Evolutionary conservation across 306 rosid species (phyloP).

Genomic region (Inga leiocalycina): DNA sequence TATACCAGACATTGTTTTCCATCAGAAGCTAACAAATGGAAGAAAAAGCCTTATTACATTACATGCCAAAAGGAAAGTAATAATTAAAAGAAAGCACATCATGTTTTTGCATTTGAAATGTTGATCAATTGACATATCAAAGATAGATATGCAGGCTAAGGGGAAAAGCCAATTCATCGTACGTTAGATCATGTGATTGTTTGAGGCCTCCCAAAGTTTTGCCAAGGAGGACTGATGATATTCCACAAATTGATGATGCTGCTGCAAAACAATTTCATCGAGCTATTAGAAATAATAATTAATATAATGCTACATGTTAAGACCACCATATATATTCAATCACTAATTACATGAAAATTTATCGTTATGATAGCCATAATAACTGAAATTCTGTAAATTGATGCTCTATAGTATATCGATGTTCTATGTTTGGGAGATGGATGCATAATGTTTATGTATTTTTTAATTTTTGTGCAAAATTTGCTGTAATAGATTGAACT

Average conservation of each 20-base stretch:
- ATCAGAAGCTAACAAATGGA: conserved; percentile 26
- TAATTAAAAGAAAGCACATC: conserved; percentile 36
- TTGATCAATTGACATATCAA: conserved; percentile 35
- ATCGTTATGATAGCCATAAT: background rate
- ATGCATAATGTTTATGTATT: background rate
- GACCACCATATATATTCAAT: background rate
- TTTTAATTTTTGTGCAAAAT: background rate
- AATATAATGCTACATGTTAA: background rate
- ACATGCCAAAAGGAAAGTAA: conserved; percentile 55
- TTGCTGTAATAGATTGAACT: conserved; percentile 32
- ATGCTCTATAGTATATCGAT: background rate
- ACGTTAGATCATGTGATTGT: conserved; percentile 44
- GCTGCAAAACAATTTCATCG: conserved; percentile 34
- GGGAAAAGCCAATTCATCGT: conserved; percentile 17
- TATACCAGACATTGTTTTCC: conserved; percentile 37
- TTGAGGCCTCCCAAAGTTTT: conserved; percentile 59
- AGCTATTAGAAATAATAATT: conserved; percentile 29
- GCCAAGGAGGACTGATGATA: conserved; percentile 45
- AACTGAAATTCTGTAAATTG: background rate
- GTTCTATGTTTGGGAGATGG: background rate
- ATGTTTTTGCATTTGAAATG: conserved; percentile 34
- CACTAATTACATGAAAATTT: background rate
- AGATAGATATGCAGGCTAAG: conserved; percentile 35
- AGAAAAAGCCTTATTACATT: conserved; percentile 43
- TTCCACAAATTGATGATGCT: conserved; percentile 70